Percentiles rank a stretch among this genome's conserved stretches.
Evolutionary conservation across 257 asterid species (phyloP).

Genomic region (Scutellaria baicalensis): DNA sequence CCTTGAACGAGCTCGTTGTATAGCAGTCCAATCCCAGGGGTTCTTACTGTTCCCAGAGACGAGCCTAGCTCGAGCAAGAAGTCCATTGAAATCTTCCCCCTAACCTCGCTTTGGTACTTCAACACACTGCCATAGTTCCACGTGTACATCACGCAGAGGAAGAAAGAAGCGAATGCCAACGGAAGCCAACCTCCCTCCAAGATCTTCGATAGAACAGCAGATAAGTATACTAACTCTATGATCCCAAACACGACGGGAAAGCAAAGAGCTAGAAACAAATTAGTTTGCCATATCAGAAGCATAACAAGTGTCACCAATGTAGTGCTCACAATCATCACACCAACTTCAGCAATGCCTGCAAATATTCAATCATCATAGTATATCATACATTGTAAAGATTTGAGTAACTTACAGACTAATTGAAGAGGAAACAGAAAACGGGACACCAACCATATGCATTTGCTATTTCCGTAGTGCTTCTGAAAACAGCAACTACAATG

Average conservation of each 20-base stretch:
- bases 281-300: slow-evolving; percentile 89
- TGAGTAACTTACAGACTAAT: background rate
- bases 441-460: slow-evolving; percentile 73
- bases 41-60: slow-evolving; percentile 71
- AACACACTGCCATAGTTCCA: slow-evolving; percentile 94
- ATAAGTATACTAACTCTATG: slow-evolving; percentile 70
- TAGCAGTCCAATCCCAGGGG: slow-evolving; percentile 82
- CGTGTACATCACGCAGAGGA: slow-evolving; percentile 73
- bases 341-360: slow-evolving; percentile 95
- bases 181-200: slow-evolving; percentile 99
- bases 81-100: slow-evolving; percentile 73
- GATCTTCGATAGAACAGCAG: slow-evolving; percentile 79
- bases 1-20: slow-evolving; percentile 94
- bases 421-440: background rate
- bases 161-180: slow-evolving; percentile 62
- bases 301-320: slow-evolving; percentile 78
- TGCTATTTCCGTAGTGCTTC: slow-evolving; percentile 81
- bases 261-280: slow-evolving; percentile 52
- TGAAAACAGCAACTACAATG: slow-evolving; percentile 74
- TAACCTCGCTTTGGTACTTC: slow-evolving; percentile 80
- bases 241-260: slow-evolving; percentile 74
- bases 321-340: slow-evolving; percentile 92
- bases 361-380: background rate
- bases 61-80: slow-evolving; percentile 76
- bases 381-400: too few species aligned